phyloP scores from a whole-genome alignment of 2,329 filamentous ascomycete genomes.

The Penicillium sp. region DNA sequence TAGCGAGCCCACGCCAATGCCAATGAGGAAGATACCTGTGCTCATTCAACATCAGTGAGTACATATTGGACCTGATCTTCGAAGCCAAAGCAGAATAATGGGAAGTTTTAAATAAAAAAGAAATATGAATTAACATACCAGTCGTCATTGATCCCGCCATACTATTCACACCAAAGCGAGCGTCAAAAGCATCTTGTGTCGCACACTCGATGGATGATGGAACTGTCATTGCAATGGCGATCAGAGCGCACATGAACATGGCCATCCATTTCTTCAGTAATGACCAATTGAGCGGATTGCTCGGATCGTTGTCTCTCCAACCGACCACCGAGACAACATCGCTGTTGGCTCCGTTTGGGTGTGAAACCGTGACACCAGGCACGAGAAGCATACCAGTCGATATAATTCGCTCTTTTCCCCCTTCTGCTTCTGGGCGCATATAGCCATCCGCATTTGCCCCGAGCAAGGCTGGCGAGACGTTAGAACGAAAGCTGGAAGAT shows the following conservation, averaged over 20 bases:
- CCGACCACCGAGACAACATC: constrained; percentile 1
- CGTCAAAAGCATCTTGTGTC: constrained; percentile 10
- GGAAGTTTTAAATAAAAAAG: too few species aligned
- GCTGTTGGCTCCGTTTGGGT: background rate
- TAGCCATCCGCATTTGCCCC: background rate
- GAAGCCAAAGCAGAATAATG: background rate
- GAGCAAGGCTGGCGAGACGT: background rate
- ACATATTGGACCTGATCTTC: background rate
- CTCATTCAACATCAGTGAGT: background rate
- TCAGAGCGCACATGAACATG: constrained; percentile 10
- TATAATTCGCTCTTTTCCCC: background rate
- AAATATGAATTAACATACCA: background rate
- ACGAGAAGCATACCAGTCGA: background rate
- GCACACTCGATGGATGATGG: constrained; percentile 12
- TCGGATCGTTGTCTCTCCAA: constrained; percentile 12
- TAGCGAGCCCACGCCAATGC: constrained; percentile 49
- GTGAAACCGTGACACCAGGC: background rate
- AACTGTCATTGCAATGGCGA: constrained; percentile 13
- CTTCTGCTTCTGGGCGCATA: background rate
- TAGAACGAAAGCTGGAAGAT: background rate
- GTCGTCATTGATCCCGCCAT: constrained; percentile 16
- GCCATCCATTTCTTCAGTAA: constrained; percentile 9
- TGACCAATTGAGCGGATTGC: constrained; percentile 10
- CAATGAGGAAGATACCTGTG: constrained; percentile 33
- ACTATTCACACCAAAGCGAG: constrained; percentile 6